Conservation (phyloP, 164 flowering plant species). For the Vitis rotundifolia region DNA sequence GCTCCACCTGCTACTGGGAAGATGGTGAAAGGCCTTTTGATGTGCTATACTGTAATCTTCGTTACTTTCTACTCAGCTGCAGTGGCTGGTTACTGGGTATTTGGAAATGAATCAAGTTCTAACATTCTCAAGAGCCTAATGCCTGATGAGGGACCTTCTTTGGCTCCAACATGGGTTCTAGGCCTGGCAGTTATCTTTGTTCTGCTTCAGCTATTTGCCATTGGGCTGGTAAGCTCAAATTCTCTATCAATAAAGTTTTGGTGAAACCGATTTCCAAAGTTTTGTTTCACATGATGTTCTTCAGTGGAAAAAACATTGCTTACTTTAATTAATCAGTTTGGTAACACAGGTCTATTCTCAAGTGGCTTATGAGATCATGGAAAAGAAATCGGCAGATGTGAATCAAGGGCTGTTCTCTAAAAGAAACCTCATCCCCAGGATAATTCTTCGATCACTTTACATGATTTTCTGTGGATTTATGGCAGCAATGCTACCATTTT, state of each 20-base stretch:
- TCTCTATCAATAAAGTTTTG: background rate
- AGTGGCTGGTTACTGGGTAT: constrained; percentile 82
- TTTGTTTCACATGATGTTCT: background rate
- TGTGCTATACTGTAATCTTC: constrained; percentile 85
- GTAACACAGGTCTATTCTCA: constrained; percentile 84
- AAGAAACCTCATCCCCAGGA: constrained; percentile 78
- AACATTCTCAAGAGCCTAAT: constrained; percentile 76
- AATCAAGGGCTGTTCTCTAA: constrained; percentile 79
- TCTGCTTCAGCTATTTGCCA: constrained; percentile 91
- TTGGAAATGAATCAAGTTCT: constrained; percentile 73
- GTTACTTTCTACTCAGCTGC: constrained; percentile 84
- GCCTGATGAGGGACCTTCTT: constrained; percentile 84
- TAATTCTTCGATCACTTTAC: constrained; percentile 72
- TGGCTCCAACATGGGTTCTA: constrained; percentile 82
- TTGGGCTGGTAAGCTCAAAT: constrained; percentile 69
- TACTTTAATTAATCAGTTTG: background rate
- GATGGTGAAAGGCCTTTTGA: constrained; percentile 82
- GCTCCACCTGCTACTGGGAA: constrained; percentile 98
- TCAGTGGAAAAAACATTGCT: too few species aligned
- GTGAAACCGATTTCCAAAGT: background rate
- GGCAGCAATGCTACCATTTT: constrained; percentile 98
- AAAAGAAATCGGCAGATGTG: constrained; percentile 81
- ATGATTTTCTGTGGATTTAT: constrained; percentile 77
- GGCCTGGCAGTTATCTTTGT: constrained; percentile 77
- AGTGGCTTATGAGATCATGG: constrained; percentile 98